These are phyloP conservation scores for Baorangia bicolor DNA, from an alignment of 768 basidiomycete genomes.

Conservation along the genomic window DNA sequence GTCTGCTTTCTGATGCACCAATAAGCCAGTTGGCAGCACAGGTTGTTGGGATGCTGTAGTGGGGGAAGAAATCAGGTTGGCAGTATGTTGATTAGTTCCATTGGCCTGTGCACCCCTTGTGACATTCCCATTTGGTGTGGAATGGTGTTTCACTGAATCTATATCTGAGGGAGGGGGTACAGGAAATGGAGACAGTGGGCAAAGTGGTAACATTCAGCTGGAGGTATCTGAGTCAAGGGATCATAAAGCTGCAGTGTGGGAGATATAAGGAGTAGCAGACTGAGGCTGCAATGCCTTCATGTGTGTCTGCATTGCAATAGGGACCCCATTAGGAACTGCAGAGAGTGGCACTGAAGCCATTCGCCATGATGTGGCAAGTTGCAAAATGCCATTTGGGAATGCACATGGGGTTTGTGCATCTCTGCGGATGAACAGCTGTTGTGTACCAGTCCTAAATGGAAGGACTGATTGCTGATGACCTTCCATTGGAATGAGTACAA, in stretches of 20 bases:
- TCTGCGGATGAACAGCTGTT: slow-evolving; percentile 29
- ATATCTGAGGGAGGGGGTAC: slow-evolving; percentile 42
- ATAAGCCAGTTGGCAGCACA: slow-evolving; percentile 32
- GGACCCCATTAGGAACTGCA: slow-evolving; percentile 42
- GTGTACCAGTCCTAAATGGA: slow-evolving; percentile 44
- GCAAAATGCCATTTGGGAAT: slow-evolving; percentile 29
- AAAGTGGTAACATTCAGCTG: slow-evolving; percentile 32
- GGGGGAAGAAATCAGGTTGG: slow-evolving; percentile 13
- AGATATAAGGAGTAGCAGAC: slow-evolving; percentile 51
- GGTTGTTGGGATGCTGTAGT: slow-evolving; percentile 22
- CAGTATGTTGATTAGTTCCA: slow-evolving; percentile 25
- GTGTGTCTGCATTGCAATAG: slow-evolving; percentile 57
- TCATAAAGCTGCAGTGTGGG: slow-evolving; percentile 41
- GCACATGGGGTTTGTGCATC: slow-evolving; percentile 24
- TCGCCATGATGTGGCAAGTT: slow-evolving; percentile 20
- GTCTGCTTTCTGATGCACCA: slow-evolving; percentile 49
- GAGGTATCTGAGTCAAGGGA: slow-evolving; percentile 38
- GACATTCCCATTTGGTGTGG: slow-evolving; percentile 18
- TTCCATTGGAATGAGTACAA: slow-evolving; percentile 44
- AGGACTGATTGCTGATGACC: slow-evolving; percentile 50
- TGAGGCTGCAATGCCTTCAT: slow-evolving; percentile 62
- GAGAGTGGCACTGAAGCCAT: slow-evolving; percentile 23
- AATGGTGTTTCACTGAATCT: slow-evolving; percentile 31
- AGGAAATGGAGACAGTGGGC: slow-evolving; percentile 32
- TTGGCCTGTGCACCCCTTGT: slow-evolving; percentile 33